These are phyloP conservation scores for Botrytis tulipae DNA, from an alignment of 2,329 filamentous ascomycete species.

Conservation along the genomic window DNA sequence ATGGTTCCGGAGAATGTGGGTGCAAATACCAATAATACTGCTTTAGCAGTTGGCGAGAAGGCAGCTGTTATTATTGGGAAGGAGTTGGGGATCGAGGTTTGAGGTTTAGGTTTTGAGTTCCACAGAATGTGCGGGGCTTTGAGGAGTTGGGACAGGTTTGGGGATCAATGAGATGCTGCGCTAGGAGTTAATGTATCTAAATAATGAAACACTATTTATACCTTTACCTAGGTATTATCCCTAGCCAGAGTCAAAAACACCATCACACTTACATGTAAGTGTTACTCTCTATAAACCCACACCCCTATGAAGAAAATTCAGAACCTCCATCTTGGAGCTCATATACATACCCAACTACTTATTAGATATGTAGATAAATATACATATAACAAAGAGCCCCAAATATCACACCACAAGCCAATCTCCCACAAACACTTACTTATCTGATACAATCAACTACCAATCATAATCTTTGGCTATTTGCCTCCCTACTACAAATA, in stretches of 20 bases:
- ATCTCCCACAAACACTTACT: not conserved
- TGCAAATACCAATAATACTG: conserved; percentile 48
- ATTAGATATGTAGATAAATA: not conserved
- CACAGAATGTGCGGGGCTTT: conserved; percentile 2
- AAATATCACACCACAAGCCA: not conserved
- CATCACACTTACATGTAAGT: not conserved
- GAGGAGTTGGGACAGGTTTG: too few species aligned
- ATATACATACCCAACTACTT: not conserved
- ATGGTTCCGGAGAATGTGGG: conserved; percentile 42
- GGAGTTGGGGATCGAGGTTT: conserved; percentile 41
- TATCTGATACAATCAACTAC: not conserved
- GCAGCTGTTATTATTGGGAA: conserved; percentile 43
- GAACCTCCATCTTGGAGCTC: not conserved
- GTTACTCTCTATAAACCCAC: not conserved
- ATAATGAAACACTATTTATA: not conserved
- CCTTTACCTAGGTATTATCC: not conserved
- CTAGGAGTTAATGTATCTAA: not conserved
- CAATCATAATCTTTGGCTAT: not conserved
- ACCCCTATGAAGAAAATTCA: not conserved
- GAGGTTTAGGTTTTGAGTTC: conserved; percentile 30
- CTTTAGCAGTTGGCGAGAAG: conserved; percentile 44
- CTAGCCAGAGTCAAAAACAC: not conserved
- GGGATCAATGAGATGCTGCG: not conserved
- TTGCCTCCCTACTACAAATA: not conserved
- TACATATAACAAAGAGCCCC: not conserved